Percentiles rank a stretch among this genome's conserved stretches.
phyloP scores from a whole-genome alignment of 1,284 basidiomycete species.

The Ceratobasidium theobromae region DNA sequence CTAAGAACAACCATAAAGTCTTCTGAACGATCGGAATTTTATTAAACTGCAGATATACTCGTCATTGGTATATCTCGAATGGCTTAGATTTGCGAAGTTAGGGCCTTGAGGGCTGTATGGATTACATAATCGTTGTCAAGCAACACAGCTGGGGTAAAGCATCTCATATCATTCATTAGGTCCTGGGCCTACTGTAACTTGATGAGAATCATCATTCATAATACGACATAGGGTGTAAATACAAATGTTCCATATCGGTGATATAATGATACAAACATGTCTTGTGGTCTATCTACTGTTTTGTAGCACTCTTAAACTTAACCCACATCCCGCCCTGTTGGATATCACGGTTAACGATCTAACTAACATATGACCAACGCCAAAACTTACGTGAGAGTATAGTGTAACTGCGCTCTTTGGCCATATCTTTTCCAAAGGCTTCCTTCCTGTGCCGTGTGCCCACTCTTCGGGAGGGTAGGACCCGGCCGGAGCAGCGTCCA shows the following conservation, averaged over 20 bases:
- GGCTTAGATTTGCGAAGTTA: too few relatives aligned
- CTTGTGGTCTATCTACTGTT: neutral
- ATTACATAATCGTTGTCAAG: too few relatives aligned
- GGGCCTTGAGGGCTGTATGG: too few relatives aligned
- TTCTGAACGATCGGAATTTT: too few relatives aligned
- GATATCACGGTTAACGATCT: neutral
- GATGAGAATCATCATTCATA: too few relatives aligned
- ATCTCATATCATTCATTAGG: too few relatives aligned
- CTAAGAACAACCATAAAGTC: too few relatives aligned
- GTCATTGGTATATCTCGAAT: too few relatives aligned
- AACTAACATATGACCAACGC: neutral
- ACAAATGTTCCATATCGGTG: neutral
- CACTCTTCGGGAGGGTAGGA: constrained; percentile 34
- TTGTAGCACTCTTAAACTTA: constrained; percentile 14
- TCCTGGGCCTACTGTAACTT: too few relatives aligned
- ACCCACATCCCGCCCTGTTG: constrained; percentile 31
- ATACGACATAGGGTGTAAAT: too few relatives aligned
- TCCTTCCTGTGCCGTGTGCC: constrained; percentile 33
- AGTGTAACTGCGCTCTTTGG: constrained; percentile 35
- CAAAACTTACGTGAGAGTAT: constrained; percentile 33
- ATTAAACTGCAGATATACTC: too few relatives aligned
- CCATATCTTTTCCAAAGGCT: constrained; percentile 33
- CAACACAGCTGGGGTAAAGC: too few relatives aligned
- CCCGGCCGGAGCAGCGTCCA: constrained; percentile 32
- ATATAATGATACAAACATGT: neutral